Conservation (phyloP, 164 flowering plant genomes). For the Piper longum region DNA sequence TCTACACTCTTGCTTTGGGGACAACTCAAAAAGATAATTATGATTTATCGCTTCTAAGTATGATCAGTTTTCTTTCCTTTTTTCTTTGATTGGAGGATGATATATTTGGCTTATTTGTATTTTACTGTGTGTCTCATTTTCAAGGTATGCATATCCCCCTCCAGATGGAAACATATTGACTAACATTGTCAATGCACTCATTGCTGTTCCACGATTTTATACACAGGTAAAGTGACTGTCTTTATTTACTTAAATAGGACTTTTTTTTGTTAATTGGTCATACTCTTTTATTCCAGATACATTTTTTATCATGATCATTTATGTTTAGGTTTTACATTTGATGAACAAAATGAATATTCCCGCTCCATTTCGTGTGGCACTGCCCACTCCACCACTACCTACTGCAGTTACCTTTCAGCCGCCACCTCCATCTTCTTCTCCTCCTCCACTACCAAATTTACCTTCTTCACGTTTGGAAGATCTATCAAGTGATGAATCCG, state of each 20-base stretch:
- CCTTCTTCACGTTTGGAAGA: conserved; percentile 28
- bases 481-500: conserved; percentile 77
- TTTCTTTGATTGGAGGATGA: not conserved
- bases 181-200: conserved; percentile 93
- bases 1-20: no score
- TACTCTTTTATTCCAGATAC: not conserved
- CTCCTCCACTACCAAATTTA: conserved; percentile 29
- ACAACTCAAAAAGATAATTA: no score
- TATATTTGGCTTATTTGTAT: not conserved
- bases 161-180: conserved; percentile 91
- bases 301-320: not conserved
- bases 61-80: no score
- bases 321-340: conserved; percentile 76
- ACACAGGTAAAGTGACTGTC: conserved; percentile 44
- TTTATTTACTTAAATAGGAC: no score
- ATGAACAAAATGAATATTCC: conserved; percentile 99
- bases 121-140: not conserved
- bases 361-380: conserved; percentile 86
- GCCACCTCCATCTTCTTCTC: conserved; percentile 19
- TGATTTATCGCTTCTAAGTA: no score
- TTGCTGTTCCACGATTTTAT: conserved; percentile 95
- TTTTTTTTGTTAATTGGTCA: no score
- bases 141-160: conserved; percentile 93
- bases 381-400: conserved; percentile 89
- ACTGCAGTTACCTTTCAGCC: conserved; percentile 41